Base-by-base conservation (phyloP, 805 yeast genomes). In the Lachancea fermentati region DNA sequence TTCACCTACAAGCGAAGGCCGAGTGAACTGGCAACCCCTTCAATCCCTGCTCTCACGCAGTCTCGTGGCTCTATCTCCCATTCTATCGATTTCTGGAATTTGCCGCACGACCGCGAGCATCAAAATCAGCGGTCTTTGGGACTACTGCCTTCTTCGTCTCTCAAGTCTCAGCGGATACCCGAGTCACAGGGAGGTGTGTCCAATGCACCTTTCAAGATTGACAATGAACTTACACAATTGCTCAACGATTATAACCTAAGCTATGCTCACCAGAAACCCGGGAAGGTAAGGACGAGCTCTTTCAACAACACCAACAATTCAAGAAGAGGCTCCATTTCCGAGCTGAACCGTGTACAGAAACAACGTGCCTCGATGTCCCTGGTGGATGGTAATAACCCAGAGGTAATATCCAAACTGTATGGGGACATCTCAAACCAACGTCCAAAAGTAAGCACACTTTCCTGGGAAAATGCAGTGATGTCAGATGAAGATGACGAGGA, bases 41-140 rank as follows among this genome's bases (percentile, higher is more conserved):
- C 50, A 7, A 32, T 45, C 15, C 50, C 51, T 18, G 37, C 36
- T 14, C 24, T 43, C 11, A 34, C 50, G 1, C 40, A 44, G 24
- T 36, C 49, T 1, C 44, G 62, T 16, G 51, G 50, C n/a, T 57
- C 63, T 8, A 58, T 59, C 15, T 59, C 64, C 12, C 53, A 57
- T 30, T 40, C 47, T 15, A 40, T 53, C 8, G 59, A 59, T 41
- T 48, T 53, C 30, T 57, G 63, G 63, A 55, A 53, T 34, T 32
- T 54, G 35, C 42, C 54, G 7, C 26, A 22, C 11, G 26, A 22
- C 7, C 26, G 26, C 7, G 26, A 22, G 26, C 26, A 22, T 7
- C 26, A 22, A 22, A 22, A 22, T 11, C 26, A 22, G 26, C 26
- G 26, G 26, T 22, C 26, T 22, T 7, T 22, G 26, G 26, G 26